A percentile compares a stretch with the other conserved stretches of the same genome.
Evolutionary conservation across 2,329 filamentous ascomycete genomes (phyloP).

Genomic region (Hypoxylon sp.): DNA sequence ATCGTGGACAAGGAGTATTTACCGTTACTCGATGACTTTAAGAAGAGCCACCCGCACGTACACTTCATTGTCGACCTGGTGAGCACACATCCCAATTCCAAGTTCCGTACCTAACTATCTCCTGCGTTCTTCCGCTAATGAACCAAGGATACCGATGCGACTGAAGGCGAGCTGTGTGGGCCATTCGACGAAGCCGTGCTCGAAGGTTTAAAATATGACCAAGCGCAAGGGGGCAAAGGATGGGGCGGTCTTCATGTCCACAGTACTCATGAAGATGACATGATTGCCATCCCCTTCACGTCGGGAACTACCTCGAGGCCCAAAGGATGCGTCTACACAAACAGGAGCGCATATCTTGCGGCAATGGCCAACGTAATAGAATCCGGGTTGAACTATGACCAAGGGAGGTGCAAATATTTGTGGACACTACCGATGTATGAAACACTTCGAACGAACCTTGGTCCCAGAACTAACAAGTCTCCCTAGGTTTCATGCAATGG

Average conservation of each 20-base stretch:
- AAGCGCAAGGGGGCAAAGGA: constrained; percentile 72
- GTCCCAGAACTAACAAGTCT: constrained; percentile 11
- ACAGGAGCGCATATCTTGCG: constrained; percentile 88
- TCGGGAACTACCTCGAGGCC: constrained; percentile 91
- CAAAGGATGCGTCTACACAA: constrained; percentile 93
- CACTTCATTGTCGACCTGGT: constrained; percentile 80
- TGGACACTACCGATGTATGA: constrained; percentile 92
- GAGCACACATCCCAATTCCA: constrained; percentile 39
- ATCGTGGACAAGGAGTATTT: constrained; percentile 88
- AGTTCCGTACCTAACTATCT: neutral
- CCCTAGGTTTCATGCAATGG: constrained; percentile 73
- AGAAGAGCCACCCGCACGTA: constrained; percentile 70
- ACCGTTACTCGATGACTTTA: constrained; percentile 76
- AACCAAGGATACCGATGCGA: constrained; percentile 80
- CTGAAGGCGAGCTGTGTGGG: constrained; percentile 78
- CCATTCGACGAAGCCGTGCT: constrained; percentile 86
- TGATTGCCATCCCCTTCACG: constrained; percentile 92
- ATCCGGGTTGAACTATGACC: constrained; percentile 80
- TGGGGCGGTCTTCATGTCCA: constrained; percentile 84
- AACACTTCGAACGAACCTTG: constrained; percentile 54
- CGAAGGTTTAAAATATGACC: constrained; percentile 82
- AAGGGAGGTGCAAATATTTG: constrained; percentile 81
- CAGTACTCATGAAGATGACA: constrained; percentile 79
- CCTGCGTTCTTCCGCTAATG: neutral
- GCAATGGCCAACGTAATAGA: constrained; percentile 89